Evolutionary conservation across 164 flowering plant species (phyloP).

Genomic region (Echeveria elegans): DNA sequence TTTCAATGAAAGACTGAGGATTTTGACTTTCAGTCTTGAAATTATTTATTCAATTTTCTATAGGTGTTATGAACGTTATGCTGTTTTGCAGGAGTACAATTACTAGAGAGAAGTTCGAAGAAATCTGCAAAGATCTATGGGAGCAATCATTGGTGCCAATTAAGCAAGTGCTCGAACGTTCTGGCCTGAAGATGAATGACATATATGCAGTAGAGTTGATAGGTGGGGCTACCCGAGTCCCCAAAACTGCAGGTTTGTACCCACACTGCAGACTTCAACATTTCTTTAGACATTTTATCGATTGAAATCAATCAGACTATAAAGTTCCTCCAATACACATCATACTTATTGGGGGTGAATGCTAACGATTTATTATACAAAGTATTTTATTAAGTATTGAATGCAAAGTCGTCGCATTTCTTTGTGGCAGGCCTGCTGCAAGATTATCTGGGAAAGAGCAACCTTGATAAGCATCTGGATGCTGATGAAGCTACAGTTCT

Average conservation of each 20-base stretch:
- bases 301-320: neutral
- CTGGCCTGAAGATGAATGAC: constrained; percentile 60
- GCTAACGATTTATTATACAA: neutral
- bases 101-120: constrained; percentile 92
- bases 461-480: constrained; percentile 88
- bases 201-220: constrained; percentile 88
- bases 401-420: neutral
- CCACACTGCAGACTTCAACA: neutral
- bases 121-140: constrained; percentile 90
- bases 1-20: neutral
- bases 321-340: neutral
- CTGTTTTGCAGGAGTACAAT: constrained; percentile 63
- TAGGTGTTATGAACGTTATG: neutral
- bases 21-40: neutral
- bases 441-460: constrained; percentile 82
- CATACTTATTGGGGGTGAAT: neutral
- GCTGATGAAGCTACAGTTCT: constrained; percentile 98
- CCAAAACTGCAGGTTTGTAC: constrained; percentile 87
- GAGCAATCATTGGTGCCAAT: constrained; percentile 75
- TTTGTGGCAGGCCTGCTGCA: constrained; percentile 64
- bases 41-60: neutral
- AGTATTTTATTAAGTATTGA: neutral
- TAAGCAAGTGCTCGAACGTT: constrained; percentile 62
- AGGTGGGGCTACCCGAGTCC: constrained; percentile 97
- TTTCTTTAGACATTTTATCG: neutral